phyloP scores from a whole-genome alignment of 352 stramenopile species.

The Phytopythium mirpurense region DNA sequence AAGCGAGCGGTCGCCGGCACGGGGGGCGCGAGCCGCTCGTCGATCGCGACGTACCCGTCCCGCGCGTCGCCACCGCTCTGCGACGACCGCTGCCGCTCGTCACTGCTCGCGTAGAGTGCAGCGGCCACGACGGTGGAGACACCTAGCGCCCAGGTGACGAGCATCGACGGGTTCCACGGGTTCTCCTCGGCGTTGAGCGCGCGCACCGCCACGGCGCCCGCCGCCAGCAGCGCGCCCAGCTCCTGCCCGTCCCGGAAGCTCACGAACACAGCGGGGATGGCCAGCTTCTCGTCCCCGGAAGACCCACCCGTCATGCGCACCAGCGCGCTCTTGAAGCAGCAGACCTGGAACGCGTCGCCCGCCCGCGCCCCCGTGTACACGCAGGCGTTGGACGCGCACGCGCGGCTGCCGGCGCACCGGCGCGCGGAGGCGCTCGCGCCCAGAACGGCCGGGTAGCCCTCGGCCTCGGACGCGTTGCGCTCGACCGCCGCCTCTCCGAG shows the following conservation, averaged over 20 bases:
- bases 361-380: slow-evolving; percentile 21
- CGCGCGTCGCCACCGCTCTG: slow-evolving; percentile 1
- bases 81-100: slow-evolving; percentile 35
- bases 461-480: slow-evolving; percentile 22
- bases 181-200: slow-evolving; percentile 38
- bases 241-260: slow-evolving; percentile 28
- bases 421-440: slow-evolving; percentile 14
- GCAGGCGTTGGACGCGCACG: slow-evolving; percentile 32
- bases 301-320: slow-evolving; percentile 34
- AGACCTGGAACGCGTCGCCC: slow-evolving; percentile 27
- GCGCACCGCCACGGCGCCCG: slow-evolving; percentile 13
- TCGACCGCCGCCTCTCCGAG: slow-evolving; percentile 29
- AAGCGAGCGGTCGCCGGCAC: slow-evolving; percentile 8
- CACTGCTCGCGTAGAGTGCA: slow-evolving; percentile 43
- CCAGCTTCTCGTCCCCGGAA: not conserved
- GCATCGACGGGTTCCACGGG: slow-evolving; percentile 65
- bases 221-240: slow-evolving; percentile 19
- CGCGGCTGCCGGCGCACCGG: slow-evolving; percentile 14
- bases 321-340: slow-evolving; percentile 43
- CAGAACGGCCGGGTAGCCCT: slow-evolving; percentile 23
- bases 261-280: slow-evolving; percentile 38
- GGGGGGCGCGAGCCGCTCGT: slow-evolving; percentile 7
- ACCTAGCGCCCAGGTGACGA: slow-evolving; percentile 52
- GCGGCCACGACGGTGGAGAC: slow-evolving; percentile 37
- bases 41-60: slow-evolving; percentile 22